Percentiles rank a stretch among this genome's conserved stretches.
These are phyloP conservation scores for Taphrina sp. DNA, from an alignment of 1,139 yeast genomes.

Conservation along the genomic window DNA sequence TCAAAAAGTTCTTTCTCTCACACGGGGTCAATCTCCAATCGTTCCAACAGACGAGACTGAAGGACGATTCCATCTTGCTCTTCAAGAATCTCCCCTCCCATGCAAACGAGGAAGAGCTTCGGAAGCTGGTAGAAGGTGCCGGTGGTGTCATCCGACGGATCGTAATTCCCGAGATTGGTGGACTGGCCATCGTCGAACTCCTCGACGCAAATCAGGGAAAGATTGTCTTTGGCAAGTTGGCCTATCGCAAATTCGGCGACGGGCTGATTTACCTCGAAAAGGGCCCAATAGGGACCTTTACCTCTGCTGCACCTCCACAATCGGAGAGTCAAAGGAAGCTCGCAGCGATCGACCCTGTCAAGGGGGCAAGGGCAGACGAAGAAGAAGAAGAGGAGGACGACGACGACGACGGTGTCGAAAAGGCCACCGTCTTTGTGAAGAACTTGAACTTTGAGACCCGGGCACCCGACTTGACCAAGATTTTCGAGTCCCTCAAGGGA, in stretches of 20 bases:
- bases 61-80: constrained; percentile 76
- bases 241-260: constrained; percentile 82
- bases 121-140: constrained; percentile 72
- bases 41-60: constrained; percentile 59
- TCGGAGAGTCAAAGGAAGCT: constrained; percentile 44
- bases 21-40: constrained; percentile 80
- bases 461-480: constrained; percentile 53
- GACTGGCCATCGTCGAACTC: constrained; percentile 92
- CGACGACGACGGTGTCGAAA: constrained; percentile 60
- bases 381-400: constrained; percentile 45
- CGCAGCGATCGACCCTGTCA: constrained; percentile 40
- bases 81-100: constrained; percentile 90
- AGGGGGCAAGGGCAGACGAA: constrained; percentile 43
- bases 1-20: constrained; percentile 76
- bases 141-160: constrained; percentile 73
- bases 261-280: constrained; percentile 85
- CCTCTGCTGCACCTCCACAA: constrained; percentile 43
- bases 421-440: constrained; percentile 84
- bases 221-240: constrained; percentile 80
- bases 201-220: constrained; percentile 81
- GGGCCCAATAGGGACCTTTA: constrained; percentile 82
- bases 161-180: constrained; percentile 94
- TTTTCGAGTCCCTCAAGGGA: constrained; percentile 72
- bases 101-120: constrained; percentile 73
- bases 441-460: constrained; percentile 86